Percentiles rank a stretch among this genome's conserved stretches.
These are phyloP conservation scores for Kodamaea hsintzibuensis DNA, from an alignment of 805 yeast genomes.

Conservation along the genomic window DNA sequence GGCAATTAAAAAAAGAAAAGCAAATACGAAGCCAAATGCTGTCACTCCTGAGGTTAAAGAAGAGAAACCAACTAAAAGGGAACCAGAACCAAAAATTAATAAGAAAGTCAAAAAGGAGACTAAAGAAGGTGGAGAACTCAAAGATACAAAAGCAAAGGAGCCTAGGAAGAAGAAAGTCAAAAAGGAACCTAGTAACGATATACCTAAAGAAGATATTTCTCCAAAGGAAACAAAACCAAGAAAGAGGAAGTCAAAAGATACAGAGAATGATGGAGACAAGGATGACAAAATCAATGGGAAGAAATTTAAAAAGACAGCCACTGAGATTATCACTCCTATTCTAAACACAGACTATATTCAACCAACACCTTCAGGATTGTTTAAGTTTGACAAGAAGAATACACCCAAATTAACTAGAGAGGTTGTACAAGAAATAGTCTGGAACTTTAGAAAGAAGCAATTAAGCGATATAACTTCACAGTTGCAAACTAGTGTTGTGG, in stretches of 20 bases:
- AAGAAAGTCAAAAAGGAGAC: slow-evolving; percentile 8
- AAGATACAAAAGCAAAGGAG: slow-evolving; percentile 4
- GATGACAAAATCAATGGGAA: slow-evolving; percentile 6
- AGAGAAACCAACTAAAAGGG: not conserved
- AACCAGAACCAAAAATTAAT: not conserved
- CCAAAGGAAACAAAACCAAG: slow-evolving; percentile 10
- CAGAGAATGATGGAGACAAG: slow-evolving; percentile 1
- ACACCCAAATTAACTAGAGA: slow-evolving; percentile 17
- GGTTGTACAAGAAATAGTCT: slow-evolving; percentile 15
- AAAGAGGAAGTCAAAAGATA: slow-evolving; percentile 3
- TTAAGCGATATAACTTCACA: slow-evolving; percentile 28
- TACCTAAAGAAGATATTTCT: not conserved
- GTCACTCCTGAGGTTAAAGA: slow-evolving; percentile 9
- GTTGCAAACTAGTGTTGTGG: slow-evolving; percentile 11
- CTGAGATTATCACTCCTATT: slow-evolving; percentile 20
- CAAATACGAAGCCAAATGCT: slow-evolving; percentile 6
- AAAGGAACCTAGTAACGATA: slow-evolving; percentile 11
- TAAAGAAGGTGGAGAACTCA: slow-evolving; percentile 1
- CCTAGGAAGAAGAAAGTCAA: slow-evolving; percentile 4
- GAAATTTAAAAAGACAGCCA: slow-evolving; percentile 4
- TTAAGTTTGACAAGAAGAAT: slow-evolving; percentile 22
- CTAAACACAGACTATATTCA: slow-evolving; percentile 22
- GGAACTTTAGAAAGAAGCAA: slow-evolving; percentile 22
- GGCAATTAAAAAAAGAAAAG: slow-evolving; percentile 4
- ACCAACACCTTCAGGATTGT: slow-evolving; percentile 12